Evolutionary conservation across 73 alveolate species (phyloP), one percentile per base, ranked within the genome.

Genomic region (Symbiodinium pilosum): DNA sequence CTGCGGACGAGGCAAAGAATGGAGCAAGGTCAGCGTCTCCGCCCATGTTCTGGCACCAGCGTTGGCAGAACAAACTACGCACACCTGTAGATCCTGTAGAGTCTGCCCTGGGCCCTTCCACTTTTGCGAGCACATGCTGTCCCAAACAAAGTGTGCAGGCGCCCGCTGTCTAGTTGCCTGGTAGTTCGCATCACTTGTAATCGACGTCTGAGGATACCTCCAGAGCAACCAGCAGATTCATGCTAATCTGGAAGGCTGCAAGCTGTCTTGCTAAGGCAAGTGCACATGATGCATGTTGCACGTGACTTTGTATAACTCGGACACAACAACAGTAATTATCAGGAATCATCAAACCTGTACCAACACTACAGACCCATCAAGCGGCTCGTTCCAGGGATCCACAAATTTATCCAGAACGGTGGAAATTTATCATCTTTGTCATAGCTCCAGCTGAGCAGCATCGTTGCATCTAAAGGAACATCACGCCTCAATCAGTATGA

Each of bases 391-490:
- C n/a, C n/a, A n/a, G n/a, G n/a, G n/a, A n/a, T n/a, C n/a, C n/a
- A n/a, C n/a, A n/a, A n/a, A n/a, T n/a, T n/a, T n/a, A n/a, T n/a
- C n/a, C n/a, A n/a, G n/a, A n/a, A n/a, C n/a, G n/a, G n/a, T n/a
- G n/a, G n/a, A n/a, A n/a, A n/a, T n/a, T n/a, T n/a, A n/a, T n/a
- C n/a, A n/a, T n/a, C n/a, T n/a, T n/a, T 47, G 59, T 47, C 59
- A 1, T 4, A 64, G 12, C 18, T 64, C 39, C 81, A 64, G 81
- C 81, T 64, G 21, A 6, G 95, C 30, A 18, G 86, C 95, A 88
- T 88, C 86, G 64, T 59, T 16, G 95, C 43, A 42, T 88, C 95
- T 24, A 88, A 56, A 2, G 73, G 43, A 41, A 88, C 83, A 30
- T n/a, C 51, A 26, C 51, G 44, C 95, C 95, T 88, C 12, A 86